Evolutionary conservation across 2,329 filamentous ascomycete genomes (phyloP).

Genomic region (Ascocoryne sarcoides): DNA sequence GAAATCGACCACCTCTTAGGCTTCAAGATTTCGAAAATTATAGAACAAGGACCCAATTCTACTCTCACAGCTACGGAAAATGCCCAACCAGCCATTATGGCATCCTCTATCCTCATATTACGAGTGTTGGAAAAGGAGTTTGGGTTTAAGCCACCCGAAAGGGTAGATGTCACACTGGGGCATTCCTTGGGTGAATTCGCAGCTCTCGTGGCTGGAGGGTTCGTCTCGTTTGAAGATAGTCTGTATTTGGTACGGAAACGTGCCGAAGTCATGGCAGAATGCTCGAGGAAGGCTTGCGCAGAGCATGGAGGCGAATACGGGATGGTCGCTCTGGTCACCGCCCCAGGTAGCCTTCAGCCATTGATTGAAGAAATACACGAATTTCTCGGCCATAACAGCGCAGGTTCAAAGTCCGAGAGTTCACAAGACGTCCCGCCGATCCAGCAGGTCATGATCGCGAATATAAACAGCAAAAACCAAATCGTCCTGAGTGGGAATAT

Average conservation of each 20-base stretch:
- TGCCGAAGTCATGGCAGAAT: conserved; percentile 75
- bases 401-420: conserved; percentile 60
- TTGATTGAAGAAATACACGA: conserved; percentile 69
- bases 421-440: conserved; percentile 63
- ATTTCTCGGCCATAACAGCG: conserved; percentile 62
- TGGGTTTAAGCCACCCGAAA: conserved; percentile 59
- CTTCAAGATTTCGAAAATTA: conserved; percentile 67
- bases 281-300: conserved; percentile 56
- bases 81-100: conserved; percentile 94
- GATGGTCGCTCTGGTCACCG: conserved; percentile 89
- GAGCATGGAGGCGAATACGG: conserved; percentile 74
- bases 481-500: conserved; percentile 89
- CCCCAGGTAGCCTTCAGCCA: conserved; percentile 62
- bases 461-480: conserved; percentile 93
- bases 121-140: conserved; percentile 81
- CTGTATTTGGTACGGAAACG: conserved; percentile 67
- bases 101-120: conserved; percentile 81
- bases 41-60: conserved; percentile 70
- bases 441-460: conserved; percentile 82
- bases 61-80: conserved; percentile 74
- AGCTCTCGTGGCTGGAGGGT: conserved; percentile 75
- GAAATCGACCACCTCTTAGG: conserved; percentile 75
- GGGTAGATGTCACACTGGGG: conserved; percentile 75
- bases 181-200: conserved; percentile 93
- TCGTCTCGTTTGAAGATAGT: conserved; percentile 69